Conservation (phyloP, 2,329 filamentous ascomycete species). For the Colletotrichum trifolii region DNA sequence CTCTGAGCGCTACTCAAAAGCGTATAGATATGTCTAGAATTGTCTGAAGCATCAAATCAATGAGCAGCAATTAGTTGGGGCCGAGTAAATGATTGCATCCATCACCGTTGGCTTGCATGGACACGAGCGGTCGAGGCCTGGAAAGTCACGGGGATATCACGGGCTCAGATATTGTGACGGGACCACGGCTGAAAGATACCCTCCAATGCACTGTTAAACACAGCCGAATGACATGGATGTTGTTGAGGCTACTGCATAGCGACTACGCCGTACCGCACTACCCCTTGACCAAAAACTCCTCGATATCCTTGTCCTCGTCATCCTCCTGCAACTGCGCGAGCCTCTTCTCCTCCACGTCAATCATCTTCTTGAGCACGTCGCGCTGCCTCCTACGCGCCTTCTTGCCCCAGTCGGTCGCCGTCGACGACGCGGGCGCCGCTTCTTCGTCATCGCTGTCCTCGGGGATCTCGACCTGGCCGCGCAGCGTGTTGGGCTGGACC, state of each 20-base stretch:
- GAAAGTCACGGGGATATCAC: too few species aligned
- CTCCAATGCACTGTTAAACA: too few species aligned
- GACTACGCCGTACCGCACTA: background rate
- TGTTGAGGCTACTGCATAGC: constrained; percentile 12
- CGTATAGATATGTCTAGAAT: too few species aligned
- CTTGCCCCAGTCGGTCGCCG: constrained; percentile 73
- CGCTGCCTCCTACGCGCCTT: constrained; percentile 77
- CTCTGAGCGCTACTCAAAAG: too few species aligned
- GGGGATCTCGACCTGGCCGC: constrained; percentile 65
- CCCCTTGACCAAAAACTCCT: constrained; percentile 68
- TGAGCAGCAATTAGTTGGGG: too few species aligned
- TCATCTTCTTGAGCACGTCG: constrained; percentile 71
- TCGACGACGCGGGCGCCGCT: constrained; percentile 57
- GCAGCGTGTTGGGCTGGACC: constrained; percentile 73
- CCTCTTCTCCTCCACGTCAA: constrained; percentile 71
- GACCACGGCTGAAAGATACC: too few species aligned
- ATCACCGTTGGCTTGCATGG: too few species aligned
- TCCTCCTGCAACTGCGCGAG: constrained; percentile 67
- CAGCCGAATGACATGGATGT: background rate
- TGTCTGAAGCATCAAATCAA: too few species aligned
- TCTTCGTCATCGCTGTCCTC: constrained; percentile 64
- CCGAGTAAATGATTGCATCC: too few species aligned
- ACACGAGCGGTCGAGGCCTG: too few species aligned
- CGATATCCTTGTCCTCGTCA: constrained; percentile 80
- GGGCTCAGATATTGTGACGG: too few species aligned